phyloP scores from a whole-genome alignment of 169 alveolate species.

The Neospora caninum region DNA sequence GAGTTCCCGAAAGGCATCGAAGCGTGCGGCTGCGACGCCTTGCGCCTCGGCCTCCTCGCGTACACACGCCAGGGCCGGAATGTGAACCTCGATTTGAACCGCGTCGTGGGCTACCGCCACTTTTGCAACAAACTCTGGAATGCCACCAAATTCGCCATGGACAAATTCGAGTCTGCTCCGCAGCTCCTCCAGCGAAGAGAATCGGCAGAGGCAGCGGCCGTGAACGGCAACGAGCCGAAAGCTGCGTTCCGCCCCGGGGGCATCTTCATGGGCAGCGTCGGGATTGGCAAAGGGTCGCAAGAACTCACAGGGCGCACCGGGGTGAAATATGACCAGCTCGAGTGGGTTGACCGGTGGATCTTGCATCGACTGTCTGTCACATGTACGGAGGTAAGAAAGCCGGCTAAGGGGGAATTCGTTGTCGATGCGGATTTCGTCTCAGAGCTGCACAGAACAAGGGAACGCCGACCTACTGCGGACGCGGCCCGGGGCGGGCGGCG shows the following conservation, averaged over 20 bases:
- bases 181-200: background rate
- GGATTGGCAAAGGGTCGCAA: background rate
- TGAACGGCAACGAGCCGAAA: background rate
- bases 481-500: too few species aligned
- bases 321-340: slow-evolving; percentile 46
- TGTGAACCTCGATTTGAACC: slow-evolving; percentile 95
- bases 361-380: slow-evolving; percentile 87
- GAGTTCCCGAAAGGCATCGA: slow-evolving; percentile 99
- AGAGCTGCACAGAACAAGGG: too few species aligned
- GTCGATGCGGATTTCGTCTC: slow-evolving; percentile 70
- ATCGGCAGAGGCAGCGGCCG: background rate
- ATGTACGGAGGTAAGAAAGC: slow-evolving; percentile 19
- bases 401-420: background rate
- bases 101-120: slow-evolving; percentile 96
- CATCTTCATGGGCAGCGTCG: slow-evolving; percentile 6
- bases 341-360: slow-evolving; percentile 96
- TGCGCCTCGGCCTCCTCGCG: slow-evolving; percentile 95
- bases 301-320: background rate
- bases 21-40: slow-evolving; percentile 99
- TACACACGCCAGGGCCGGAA: slow-evolving; percentile 92
- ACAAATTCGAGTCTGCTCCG: slow-evolving; percentile 17
- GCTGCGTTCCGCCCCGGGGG: slow-evolving; percentile 29
- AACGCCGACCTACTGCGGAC: too few species aligned
- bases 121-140: slow-evolving; percentile 99
- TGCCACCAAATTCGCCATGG: slow-evolving; percentile 92